Evolutionary conservation across 345 rosid species (phyloP), one percentile per base, ranked within the genome.

Genomic region (Lepidium didymum): DNA sequence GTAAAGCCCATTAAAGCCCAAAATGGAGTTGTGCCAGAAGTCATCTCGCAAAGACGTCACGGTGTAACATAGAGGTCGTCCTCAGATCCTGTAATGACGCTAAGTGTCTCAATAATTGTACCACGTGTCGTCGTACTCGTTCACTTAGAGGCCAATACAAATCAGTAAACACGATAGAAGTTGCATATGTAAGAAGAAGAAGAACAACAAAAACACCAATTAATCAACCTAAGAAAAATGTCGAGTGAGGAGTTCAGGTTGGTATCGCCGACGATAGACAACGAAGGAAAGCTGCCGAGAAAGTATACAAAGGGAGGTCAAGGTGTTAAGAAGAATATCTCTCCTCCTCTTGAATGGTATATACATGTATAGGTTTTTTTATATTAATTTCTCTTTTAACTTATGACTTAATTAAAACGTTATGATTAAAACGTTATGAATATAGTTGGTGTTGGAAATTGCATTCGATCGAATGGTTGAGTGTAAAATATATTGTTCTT

Each of bases 231-330:
- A 5, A 49, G 21, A 56, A 73, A 67, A 45, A 82, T 73, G 82
- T 70, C 78, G n/a, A 78, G 75, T 43, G 87, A 80, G 5, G 84
- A 83, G 61, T 85, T 92, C 78, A 78, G 88, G 56, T 19, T 85
- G 42, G 91, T 78, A 41, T 82, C 91, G 2, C 83, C 91, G 4
- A 65, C 64, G 13, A 81, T 87, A 77, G 69, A 73, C 62, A 72
- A 78, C 9, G 80, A 86, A 5, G 95, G 92, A 6, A 86, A 79
- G 56, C 19, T 92, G 51, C 92, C 92, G 7, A 85, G 92, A 59
- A 83, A 92, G 44, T 86, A 77, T 73, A 87, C 90, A 0, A 81
- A 55, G 34, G 96, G 86, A 62, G 92, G 92, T 10, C 91, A 89
- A 72, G 96, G 95, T 1, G 87, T 85, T 1, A 40, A 76, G 45